A percentile compares a stretch with the other conserved stretches of the same genome.
phyloP scores from a whole-genome alignment of 805 yeast species.

The Candida michaelii region DNA sequence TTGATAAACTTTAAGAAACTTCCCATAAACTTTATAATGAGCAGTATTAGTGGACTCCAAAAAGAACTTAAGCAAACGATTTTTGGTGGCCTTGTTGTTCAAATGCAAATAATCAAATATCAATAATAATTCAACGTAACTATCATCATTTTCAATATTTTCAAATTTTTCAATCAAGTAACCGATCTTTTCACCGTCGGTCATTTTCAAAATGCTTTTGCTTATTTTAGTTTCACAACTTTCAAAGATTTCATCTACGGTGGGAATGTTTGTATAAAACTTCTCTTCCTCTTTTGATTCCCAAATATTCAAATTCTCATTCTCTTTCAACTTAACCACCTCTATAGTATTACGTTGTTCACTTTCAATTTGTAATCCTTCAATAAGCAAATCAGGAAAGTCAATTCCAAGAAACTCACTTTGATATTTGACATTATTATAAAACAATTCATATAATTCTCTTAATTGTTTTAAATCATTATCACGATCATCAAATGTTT shows the following conservation, averaged over 20 bases:
- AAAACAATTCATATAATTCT: slow-evolving; percentile 8
- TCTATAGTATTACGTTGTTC: slow-evolving; percentile 19
- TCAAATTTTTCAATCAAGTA: slow-evolving; percentile 46
- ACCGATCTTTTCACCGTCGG: slow-evolving; percentile 41
- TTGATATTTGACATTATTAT: slow-evolving; percentile 8
- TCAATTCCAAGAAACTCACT: slow-evolving; percentile 11
- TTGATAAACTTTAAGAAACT: slow-evolving; percentile 67
- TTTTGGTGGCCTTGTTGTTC: slow-evolving; percentile 71
- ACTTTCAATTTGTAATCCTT: slow-evolving; percentile 10
- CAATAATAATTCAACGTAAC: slow-evolving; percentile 47
- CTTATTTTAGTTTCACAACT: no score
- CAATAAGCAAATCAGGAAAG: slow-evolving; percentile 24
- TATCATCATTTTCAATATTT: slow-evolving; percentile 43
- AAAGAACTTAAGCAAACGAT: slow-evolving; percentile 58
- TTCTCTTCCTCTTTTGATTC: slow-evolving; percentile 60
- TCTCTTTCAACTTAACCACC: slow-evolving; percentile 24
- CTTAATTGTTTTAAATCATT: slow-evolving; percentile 29
- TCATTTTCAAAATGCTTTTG: slow-evolving; percentile 37
- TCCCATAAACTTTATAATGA: slow-evolving; percentile 51
- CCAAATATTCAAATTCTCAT: slow-evolving; percentile 45
- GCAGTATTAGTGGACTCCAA: slow-evolving; percentile 47
- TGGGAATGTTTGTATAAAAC: slow-evolving; percentile 62
- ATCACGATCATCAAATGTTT: slow-evolving; percentile 45
- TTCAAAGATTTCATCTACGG: slow-evolving; percentile 26
- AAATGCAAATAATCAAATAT: slow-evolving; percentile 52